These are phyloP conservation scores for Viridothelium virens DNA, from an alignment of 495 filamentous ascomycete species.

Conservation along the genomic window DNA sequence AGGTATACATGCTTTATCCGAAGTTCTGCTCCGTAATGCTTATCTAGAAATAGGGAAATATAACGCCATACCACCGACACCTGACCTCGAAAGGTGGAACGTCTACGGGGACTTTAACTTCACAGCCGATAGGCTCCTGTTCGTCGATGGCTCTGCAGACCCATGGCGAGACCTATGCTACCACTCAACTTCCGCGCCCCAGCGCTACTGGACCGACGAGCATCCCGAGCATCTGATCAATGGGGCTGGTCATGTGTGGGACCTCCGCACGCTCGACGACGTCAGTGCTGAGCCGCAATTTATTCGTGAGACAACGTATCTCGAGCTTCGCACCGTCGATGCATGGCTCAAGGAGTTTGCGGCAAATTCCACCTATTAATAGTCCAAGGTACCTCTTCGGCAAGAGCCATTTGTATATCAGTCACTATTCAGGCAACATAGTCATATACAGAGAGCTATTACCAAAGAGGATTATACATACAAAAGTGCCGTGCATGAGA, in stretches of 20 bases:
- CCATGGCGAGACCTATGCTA: constrained; percentile 2
- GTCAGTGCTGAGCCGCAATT: constrained; percentile 43
- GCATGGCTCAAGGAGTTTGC: constrained; percentile 27
- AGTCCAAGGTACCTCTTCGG: not conserved
- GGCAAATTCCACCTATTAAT: constrained; percentile 1
- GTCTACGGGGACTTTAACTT: constrained; percentile 41
- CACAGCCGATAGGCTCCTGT: constrained; percentile 39
- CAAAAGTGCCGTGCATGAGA: too few species aligned
- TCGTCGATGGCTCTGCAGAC: constrained; percentile 38
- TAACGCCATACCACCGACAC: constrained; percentile 40
- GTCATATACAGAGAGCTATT: too few species aligned
- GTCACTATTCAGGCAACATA: too few species aligned
- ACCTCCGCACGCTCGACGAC: constrained; percentile 39
- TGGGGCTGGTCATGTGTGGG: constrained; percentile 45
- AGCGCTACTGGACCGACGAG: constrained; percentile 27
- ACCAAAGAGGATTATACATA: too few species aligned
- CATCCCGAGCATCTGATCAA: constrained; percentile 41
- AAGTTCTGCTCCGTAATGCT: not conserved
- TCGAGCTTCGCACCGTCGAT: constrained; percentile 41
- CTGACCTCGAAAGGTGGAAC: constrained; percentile 36
- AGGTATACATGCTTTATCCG: constrained; percentile 4
- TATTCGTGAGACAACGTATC: constrained; percentile 43
- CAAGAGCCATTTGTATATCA: not conserved
- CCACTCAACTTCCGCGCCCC: not conserved
- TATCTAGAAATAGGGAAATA: constrained; percentile 26